Percentiles rank a stretch among this genome's conserved stretches.
Conservation (phyloP, 306 rosid species). For the Betula pendula region DNA sequence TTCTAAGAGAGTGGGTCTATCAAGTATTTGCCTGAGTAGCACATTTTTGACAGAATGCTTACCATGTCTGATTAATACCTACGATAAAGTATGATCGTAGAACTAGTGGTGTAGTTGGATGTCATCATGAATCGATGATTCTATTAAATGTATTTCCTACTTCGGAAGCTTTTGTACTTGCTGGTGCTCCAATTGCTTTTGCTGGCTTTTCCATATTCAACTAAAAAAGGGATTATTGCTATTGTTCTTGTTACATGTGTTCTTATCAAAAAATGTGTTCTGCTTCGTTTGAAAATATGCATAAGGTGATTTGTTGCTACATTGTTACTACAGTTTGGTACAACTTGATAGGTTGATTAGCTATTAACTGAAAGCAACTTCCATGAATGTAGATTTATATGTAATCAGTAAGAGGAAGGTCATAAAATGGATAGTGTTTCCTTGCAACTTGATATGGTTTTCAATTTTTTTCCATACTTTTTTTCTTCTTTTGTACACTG, state of each 20-base stretch:
- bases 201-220: neutral
- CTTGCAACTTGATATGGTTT: neutral
- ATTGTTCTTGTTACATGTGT: too few relatives aligned
- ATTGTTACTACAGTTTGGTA: too few relatives aligned
- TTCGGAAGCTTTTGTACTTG: neutral
- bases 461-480: neutral
- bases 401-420: neutral
- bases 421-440: neutral
- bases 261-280: too few relatives aligned
- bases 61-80: neutral
- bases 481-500: neutral
- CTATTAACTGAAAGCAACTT: too few relatives aligned
- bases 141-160: neutral
- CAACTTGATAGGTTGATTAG: too few relatives aligned
- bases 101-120: neutral
- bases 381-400: neutral
- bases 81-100: neutral
- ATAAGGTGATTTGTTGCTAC: too few relatives aligned
- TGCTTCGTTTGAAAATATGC: too few relatives aligned
- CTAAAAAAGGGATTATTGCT: neutral
- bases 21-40: neutral
- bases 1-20: neutral
- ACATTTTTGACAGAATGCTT: neutral
- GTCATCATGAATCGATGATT: neutral
- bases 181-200: neutral